A percentile compares a stretch with the other conserved stretches of the same genome.
Conservation (phyloP, 768 basidiomycete species). For the Psilocybe cubensis region DNA sequence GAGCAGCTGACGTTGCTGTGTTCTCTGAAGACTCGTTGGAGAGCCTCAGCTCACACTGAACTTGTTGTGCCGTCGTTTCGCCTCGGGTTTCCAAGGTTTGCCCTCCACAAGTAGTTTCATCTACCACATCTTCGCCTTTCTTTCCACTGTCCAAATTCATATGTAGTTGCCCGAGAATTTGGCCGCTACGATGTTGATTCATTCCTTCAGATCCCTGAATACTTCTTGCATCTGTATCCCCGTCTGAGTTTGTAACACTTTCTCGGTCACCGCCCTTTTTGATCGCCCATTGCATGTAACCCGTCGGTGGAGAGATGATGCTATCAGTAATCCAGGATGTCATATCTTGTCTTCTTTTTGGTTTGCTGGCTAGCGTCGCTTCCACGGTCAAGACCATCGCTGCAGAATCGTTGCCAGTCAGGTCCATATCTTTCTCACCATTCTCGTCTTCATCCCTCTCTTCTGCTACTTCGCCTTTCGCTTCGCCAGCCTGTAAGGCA, state of each 20-base stretch:
- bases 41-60: neutral
- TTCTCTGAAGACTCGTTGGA: neutral
- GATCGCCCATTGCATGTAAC: conserved; percentile 21
- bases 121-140: neutral
- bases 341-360: conserved; percentile 19
- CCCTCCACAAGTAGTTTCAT: neutral
- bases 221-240: neutral
- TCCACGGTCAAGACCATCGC: neutral
- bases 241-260: neutral
- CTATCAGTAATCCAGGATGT: conserved; percentile 45
- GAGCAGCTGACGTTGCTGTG: neutral
- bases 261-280: neutral
- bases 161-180: neutral
- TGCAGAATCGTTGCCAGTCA: conserved; percentile 8
- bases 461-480: neutral
- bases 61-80: neutral
- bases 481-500: neutral
- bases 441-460: conserved; percentile 16
- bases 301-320: conserved; percentile 45
- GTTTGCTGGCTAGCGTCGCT: neutral
- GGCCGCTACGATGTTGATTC: neutral
- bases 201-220: neutral
- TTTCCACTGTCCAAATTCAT: neutral
- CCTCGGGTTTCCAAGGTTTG: neutral
- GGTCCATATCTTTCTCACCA: conserved; percentile 25